These are phyloP conservation scores for Suillus subluteus DNA, from an alignment of 768 basidiomycete species.

Conservation along the genomic window DNA sequence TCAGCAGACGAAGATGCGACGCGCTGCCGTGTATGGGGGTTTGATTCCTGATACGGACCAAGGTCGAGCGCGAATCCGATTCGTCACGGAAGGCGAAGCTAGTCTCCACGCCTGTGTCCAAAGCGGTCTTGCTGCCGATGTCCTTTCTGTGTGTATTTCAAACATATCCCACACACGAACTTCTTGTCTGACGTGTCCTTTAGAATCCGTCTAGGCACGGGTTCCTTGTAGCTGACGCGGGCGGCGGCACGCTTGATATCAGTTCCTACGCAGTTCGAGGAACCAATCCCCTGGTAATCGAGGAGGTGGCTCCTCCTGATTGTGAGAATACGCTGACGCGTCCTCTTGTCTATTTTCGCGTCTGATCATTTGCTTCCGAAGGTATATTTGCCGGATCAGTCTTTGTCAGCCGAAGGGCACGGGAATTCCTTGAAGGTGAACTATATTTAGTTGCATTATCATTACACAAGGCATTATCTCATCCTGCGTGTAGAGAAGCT, in stretches of 20 bases:
- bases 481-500: constrained; percentile 59
- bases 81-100: constrained; percentile 85
- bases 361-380: constrained; percentile 28
- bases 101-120: constrained; percentile 82
- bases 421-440: constrained; percentile 71
- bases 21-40: constrained; percentile 71
- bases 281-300: constrained; percentile 72
- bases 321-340: constrained; percentile 46
- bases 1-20: constrained; percentile 76
- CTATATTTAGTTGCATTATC: constrained; percentile 12
- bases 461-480: constrained; percentile 7
- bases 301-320: constrained; percentile 83
- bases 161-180: constrained; percentile 5
- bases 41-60: constrained; percentile 76
- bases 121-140: constrained; percentile 77
- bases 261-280: constrained; percentile 78
- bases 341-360: constrained; percentile 4
- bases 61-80: constrained; percentile 72
- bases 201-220: constrained; percentile 77
- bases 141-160: constrained; percentile 60
- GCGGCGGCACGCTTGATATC: constrained; percentile 81
- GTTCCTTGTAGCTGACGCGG: constrained; percentile 80
- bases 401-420: constrained; percentile 76
- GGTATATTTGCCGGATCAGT: constrained; percentile 84
- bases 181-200: constrained; percentile 16